These are phyloP conservation scores for Plasmopara viticola DNA, from an alignment of 352 stramenopile genomes.

Conservation along the genomic window DNA sequence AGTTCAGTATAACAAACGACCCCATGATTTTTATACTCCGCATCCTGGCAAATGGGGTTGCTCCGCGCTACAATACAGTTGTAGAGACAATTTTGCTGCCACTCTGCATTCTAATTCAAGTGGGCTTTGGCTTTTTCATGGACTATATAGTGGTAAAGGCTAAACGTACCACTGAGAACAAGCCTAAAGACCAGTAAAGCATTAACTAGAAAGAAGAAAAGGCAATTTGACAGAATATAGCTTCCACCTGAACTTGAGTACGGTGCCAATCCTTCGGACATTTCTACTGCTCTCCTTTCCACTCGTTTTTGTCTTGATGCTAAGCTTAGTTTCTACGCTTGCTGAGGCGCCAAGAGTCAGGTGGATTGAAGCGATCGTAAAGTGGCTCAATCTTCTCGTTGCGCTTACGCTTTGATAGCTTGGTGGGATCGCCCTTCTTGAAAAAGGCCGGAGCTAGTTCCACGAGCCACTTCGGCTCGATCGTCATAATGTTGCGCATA, in stretches of 20 bases:
- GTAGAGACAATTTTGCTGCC: slow-evolving; percentile 68
- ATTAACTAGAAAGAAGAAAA: too few species aligned
- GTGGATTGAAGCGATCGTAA: too few species aligned
- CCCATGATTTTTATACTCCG: slow-evolving; percentile 66
- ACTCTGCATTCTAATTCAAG: slow-evolving; percentile 55
- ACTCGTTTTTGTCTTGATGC: too few species aligned
- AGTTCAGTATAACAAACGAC: slow-evolving; percentile 82
- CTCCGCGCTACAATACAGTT: slow-evolving; percentile 61
- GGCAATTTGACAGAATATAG: too few species aligned
- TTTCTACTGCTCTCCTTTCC: too few species aligned
- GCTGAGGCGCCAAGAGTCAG: slow-evolving; percentile 96
- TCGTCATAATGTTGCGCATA: slow-evolving; percentile 99
- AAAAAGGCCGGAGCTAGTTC: slow-evolving; percentile 97
- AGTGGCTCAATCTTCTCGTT: slow-evolving; percentile 99
- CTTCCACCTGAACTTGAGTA: not conserved
- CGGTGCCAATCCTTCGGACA: not conserved
- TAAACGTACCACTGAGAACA: too few species aligned
- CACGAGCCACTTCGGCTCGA: slow-evolving; percentile 99
- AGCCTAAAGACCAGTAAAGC: too few species aligned
- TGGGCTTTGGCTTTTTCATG: slow-evolving; percentile 77
- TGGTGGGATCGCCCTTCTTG: slow-evolving; percentile 96
- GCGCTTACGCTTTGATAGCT: slow-evolving; percentile 96
- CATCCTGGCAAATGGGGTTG: slow-evolving; percentile 66
- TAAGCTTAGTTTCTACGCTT: slow-evolving; percentile 84
- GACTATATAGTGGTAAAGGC: slow-evolving; percentile 63